phyloP scores from a whole-genome alignment of 1,139 yeast species.

The Tardiomyces blankii region DNA sequence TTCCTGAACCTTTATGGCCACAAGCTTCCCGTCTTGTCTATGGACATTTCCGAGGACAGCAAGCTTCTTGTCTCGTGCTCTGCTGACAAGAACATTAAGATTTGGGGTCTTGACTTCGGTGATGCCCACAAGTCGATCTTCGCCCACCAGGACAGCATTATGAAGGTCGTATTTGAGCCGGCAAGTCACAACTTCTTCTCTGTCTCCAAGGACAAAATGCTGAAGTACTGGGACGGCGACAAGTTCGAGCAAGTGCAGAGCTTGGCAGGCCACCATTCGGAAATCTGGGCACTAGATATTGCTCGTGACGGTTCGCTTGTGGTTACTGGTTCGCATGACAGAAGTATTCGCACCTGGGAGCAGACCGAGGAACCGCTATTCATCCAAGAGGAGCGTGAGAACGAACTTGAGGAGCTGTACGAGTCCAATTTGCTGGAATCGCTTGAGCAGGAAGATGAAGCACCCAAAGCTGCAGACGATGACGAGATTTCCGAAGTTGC shows the following conservation, averaged over 20 bases:
- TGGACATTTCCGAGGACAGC: constrained; percentile 83
- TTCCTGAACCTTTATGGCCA: constrained; percentile 89
- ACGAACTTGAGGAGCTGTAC: constrained; percentile 85
- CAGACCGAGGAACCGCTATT: constrained; percentile 91
- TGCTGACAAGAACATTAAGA: constrained; percentile 92
- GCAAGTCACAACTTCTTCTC: constrained; percentile 83
- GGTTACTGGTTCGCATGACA: constrained; percentile 89
- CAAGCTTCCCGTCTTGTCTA: constrained; percentile 66
- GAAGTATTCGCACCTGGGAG: constrained; percentile 81
- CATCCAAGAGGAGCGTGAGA: constrained; percentile 91
- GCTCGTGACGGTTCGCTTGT: constrained; percentile 62
- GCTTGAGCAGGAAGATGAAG: constrained; percentile 22
- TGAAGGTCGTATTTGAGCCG: constrained; percentile 78
- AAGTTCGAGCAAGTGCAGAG: constrained; percentile 91
- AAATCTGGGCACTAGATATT: constrained; percentile 84
- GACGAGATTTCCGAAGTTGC: constrained; percentile 48
- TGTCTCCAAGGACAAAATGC: constrained; percentile 76
- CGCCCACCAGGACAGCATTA: constrained; percentile 93
- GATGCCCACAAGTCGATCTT: constrained; percentile 95
- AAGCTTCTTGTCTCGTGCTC: constrained; percentile 84
- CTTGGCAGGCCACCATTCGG: constrained; percentile 75
- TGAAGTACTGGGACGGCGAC: constrained; percentile 97
- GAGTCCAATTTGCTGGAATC: constrained; percentile 32
- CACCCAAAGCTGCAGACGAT: constrained; percentile 32
- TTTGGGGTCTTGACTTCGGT: constrained; percentile 98